Percentiles rank a stretch among this genome's conserved stretches.
Evolutionary conservation across 2,329 filamentous ascomycete genomes (phyloP).

Genomic region (Decorospora gaudefroyi): DNA sequence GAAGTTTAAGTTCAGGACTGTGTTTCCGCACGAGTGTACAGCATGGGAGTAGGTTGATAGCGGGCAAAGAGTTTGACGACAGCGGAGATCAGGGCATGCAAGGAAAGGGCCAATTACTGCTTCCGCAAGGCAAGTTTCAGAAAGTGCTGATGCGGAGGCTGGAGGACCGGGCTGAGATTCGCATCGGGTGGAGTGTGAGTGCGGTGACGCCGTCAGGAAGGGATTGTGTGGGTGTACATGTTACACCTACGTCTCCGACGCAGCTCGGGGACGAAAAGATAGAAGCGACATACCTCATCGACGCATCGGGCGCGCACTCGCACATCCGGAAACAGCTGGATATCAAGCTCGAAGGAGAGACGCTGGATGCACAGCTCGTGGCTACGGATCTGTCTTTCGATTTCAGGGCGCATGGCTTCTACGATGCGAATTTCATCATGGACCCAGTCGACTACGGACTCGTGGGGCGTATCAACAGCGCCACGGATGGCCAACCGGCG

Average conservation of each 20-base stretch:
- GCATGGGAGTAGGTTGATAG: constrained; percentile 35
- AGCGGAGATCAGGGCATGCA: constrained; percentile 27
- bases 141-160: constrained; percentile 32
- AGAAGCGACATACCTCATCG: constrained; percentile 36
- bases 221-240: constrained; percentile 15
- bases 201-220: constrained; percentile 15
- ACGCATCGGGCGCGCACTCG: constrained; percentile 39
- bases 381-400: constrained; percentile 48
- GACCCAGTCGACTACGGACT: constrained; percentile 48
- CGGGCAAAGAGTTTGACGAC: constrained; percentile 32
- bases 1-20: constrained; percentile 30
- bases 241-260: constrained; percentile 6
- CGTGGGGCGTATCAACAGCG: constrained; percentile 42
- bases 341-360: constrained; percentile 40
- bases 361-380: constrained; percentile 46
- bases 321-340: constrained; percentile 25
- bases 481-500: constrained; percentile 15
- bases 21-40: constrained; percentile 36
- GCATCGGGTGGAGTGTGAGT: constrained; percentile 27
- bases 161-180: constrained; percentile 20
- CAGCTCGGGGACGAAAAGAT: constrained; percentile 15
- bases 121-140: constrained; percentile 43
- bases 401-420: constrained; percentile 47
- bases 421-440: constrained; percentile 50
- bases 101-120: constrained; percentile 30